phyloP scores from a whole-genome alignment of 2,329 filamentous ascomycete species.

The Phoma sp. region DNA sequence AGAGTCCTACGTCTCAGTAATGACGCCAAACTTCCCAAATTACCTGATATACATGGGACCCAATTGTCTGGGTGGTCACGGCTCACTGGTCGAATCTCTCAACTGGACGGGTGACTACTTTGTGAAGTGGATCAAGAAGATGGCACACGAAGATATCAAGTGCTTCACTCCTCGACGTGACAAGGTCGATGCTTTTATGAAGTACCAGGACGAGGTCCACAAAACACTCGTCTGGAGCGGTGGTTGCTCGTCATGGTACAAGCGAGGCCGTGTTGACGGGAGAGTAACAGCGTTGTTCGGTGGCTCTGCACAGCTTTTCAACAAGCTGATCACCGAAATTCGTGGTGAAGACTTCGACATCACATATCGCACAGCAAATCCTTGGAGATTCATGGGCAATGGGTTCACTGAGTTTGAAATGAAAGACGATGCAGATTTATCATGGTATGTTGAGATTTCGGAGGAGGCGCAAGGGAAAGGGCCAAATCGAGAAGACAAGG shows the following conservation, averaged over 20 bases:
- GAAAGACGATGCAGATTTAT: constrained; percentile 42
- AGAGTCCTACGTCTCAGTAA: constrained; percentile 51
- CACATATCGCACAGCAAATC: constrained; percentile 54
- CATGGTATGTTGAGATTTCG: constrained; percentile 32
- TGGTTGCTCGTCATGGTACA: constrained; percentile 28
- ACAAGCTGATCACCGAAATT: constrained; percentile 40
- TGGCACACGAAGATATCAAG: constrained; percentile 29
- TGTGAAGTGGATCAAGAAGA: constrained; percentile 34
- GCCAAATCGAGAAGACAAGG: constrained; percentile 13
- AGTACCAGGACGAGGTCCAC: constrained; percentile 27
- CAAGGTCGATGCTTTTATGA: constrained; percentile 25
- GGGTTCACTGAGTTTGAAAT: constrained; percentile 54
- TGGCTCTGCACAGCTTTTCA: constrained; percentile 28
- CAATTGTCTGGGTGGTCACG: constrained; percentile 29
- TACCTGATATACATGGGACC: constrained; percentile 32
- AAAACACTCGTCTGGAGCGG: constrained; percentile 31
- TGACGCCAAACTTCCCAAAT: constrained; percentile 22
- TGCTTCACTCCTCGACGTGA: constrained; percentile 22
- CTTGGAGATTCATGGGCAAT: constrained; percentile 59
- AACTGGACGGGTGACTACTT: constrained; percentile 33
- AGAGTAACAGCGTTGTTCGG: constrained; percentile 28
- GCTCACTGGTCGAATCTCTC: constrained; percentile 26
- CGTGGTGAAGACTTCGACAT: constrained; percentile 60
- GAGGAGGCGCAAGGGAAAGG: constrained; percentile 31
- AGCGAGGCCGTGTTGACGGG: constrained; percentile 25